A percentile compares a stretch with the other conserved stretches of the same genome.
phyloP scores from a whole-genome alignment of 1,284 basidiomycete species.

The Ceratorhiza oryzae-sativae region DNA sequence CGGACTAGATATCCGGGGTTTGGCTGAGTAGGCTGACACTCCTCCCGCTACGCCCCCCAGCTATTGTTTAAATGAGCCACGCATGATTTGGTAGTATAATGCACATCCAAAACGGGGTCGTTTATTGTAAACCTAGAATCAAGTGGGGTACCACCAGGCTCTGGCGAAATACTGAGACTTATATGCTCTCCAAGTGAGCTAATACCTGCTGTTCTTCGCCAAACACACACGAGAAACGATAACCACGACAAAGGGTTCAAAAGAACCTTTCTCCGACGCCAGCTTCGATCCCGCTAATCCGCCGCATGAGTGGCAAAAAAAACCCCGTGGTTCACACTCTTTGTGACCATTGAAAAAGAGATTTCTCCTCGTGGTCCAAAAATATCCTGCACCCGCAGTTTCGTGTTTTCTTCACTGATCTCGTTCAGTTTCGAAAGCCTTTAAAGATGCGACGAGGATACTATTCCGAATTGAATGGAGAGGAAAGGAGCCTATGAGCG shows the following conservation, averaged over 20 bases:
- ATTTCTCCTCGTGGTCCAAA: background rate
- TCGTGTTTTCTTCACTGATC: too few relatives aligned
- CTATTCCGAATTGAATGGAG: background rate
- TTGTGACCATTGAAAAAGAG: too few relatives aligned
- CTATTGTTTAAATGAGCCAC: background rate
- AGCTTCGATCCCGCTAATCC: background rate
- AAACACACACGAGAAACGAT: background rate
- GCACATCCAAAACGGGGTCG: background rate
- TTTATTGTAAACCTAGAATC: background rate
- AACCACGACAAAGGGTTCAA: background rate
- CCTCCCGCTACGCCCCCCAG: background rate
- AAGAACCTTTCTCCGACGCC: background rate
- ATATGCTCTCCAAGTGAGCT: background rate
- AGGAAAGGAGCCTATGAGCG: background rate
- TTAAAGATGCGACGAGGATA: background rate
- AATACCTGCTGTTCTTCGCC: background rate
- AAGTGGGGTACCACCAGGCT: background rate
- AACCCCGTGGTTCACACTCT: too few relatives aligned
- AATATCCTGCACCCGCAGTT: background rate
- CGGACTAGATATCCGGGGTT: too few relatives aligned
- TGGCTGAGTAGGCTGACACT: background rate
- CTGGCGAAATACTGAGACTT: background rate
- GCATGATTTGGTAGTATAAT: background rate
- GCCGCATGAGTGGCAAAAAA: background rate
- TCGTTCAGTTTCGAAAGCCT: background rate